phyloP scores from a whole-genome alignment of 2,329 filamentous ascomycete species.

The Chaetomium olivaceum region DNA sequence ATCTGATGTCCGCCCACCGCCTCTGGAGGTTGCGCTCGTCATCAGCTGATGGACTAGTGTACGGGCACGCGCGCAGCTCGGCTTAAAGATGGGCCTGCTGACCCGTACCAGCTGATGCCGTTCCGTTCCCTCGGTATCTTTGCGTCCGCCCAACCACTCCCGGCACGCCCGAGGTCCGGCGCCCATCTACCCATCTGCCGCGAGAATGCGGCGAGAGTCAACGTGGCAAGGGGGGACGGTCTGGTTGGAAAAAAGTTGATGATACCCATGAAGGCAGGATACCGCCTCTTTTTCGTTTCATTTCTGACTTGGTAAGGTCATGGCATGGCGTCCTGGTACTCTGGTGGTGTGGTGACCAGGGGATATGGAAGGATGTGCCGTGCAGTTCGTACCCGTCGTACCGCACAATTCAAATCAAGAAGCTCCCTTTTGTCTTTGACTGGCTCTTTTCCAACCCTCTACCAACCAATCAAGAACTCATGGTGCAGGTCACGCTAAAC shows the following conservation, averaged over 20 bases:
- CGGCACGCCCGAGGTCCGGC: background rate
- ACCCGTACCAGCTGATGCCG: slow-evolving; percentile 13
- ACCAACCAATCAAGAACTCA: slow-evolving; percentile 25
- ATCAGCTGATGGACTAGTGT: background rate
- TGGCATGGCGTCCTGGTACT: slow-evolving; percentile 11
- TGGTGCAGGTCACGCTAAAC: slow-evolving; percentile 2
- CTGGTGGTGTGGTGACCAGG: slow-evolving; percentile 21
- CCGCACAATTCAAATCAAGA: slow-evolving; percentile 29
- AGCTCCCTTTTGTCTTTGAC: slow-evolving; percentile 28
- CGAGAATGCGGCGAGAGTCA: slow-evolving; percentile 21
- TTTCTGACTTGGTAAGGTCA: slow-evolving; percentile 16
- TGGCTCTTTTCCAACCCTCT: slow-evolving; percentile 17
- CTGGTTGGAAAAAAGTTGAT: slow-evolving; percentile 24
- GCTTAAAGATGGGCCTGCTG: background rate
- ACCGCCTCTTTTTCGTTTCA: slow-evolving; percentile 21
- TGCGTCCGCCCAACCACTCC: background rate
- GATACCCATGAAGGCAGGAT: slow-evolving; percentile 28
- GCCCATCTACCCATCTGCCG: slow-evolving; percentile 3
- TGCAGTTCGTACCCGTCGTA: slow-evolving; percentile 20
- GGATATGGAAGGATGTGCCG: slow-evolving; percentile 24
- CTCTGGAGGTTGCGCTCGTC: background rate
- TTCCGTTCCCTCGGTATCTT: slow-evolving; percentile 4
- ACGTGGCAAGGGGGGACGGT: slow-evolving; percentile 22
- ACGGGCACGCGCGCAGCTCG: background rate
- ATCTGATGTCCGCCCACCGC: slow-evolving; percentile 36